Percentiles rank a stretch among this genome's conserved stretches.
phyloP scores from a whole-genome alignment of 345 rosid species.

The Nephelium lappaceum region DNA sequence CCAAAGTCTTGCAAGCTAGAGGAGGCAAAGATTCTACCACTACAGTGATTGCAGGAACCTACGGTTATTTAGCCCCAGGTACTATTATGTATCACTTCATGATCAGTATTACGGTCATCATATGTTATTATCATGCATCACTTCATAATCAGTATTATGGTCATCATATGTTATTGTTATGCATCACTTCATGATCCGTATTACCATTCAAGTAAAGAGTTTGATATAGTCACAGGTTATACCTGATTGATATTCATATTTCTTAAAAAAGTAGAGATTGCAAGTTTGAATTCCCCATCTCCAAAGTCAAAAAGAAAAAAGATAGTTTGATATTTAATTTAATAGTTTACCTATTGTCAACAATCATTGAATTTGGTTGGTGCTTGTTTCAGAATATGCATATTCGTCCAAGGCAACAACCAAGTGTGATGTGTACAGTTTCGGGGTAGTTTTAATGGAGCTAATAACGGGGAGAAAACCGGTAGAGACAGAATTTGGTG shows the following conservation, averaged over 20 bases:
- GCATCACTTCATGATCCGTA: too few relatives aligned
- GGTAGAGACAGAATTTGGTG: constrained; percentile 74
- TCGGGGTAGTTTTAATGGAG: constrained; percentile 90
- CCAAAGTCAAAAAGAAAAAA: too few relatives aligned
- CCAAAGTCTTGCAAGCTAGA: constrained; percentile 87
- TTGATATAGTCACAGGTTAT: too few relatives aligned
- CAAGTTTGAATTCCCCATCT: too few relatives aligned
- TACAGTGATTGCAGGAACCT: constrained; percentile 84
- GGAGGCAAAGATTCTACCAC: constrained; percentile 85
- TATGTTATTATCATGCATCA: background rate
- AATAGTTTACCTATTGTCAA: background rate
- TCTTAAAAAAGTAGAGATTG: too few relatives aligned
- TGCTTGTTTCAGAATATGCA: constrained; percentile 69
- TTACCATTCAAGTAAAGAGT: too few relatives aligned
- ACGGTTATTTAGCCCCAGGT: constrained; percentile 97
- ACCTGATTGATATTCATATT: too few relatives aligned
- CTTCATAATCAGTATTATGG: too few relatives aligned
- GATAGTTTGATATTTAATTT: background rate
- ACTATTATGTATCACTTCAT: background rate
- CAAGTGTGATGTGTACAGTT: constrained; percentile 93
- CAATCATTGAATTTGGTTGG: background rate
- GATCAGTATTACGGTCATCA: background rate
- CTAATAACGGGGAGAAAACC: constrained; percentile 85
- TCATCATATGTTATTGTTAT: too few relatives aligned
- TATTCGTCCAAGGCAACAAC: constrained; percentile 82